Evolutionary conservation across 2,329 filamentous ascomycete genomes (phyloP), one percentile per base, ranked within the genome.

Genomic region (Metarhizium album): DNA sequence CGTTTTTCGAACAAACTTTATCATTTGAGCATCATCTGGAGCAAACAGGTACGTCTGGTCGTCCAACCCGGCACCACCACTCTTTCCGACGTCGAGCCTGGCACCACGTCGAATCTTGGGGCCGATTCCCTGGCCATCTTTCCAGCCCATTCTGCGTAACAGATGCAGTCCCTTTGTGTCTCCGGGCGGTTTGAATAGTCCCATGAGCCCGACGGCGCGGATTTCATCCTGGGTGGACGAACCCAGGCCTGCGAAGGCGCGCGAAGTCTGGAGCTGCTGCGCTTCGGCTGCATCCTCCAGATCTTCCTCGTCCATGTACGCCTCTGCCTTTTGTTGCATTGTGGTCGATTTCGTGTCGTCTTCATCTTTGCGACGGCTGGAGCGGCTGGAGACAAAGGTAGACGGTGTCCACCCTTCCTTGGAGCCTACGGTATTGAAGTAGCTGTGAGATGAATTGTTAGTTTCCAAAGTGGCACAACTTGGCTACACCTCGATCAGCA

Each of bases 221-320:
- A 61, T 62, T 2, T 70, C 60, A 59, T 84, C 78, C 33, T 80
- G 71, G 31, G 75, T 74, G 1, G 82, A 83, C 29, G 79, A 76
- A 2, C 90, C 90, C 29, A 96, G 73, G 0, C 86, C 87, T 1
- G 86, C 79, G 65, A 93, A 96, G 0, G 77, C 78, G 49, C 82
- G 75, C 0, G 81, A 75, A 0, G 87, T 94, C 59, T 91, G 79
- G 33, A 96, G 70, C 54, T 79, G 79, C 60, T 83, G 80, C 2
- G 85, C 76, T 67, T 95, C 90, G 52, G 86, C 88, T 0, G 84
- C 86, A 64, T 95, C 90, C 6, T 86, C 87, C 33, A 95, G 73
- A 67, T 98, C 93, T 65, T 98, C 93, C 42, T 95, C 91, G 61
- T 98, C 93, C 93, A 98, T 98, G 60, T 90, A 97, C 63, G 97